Conservation (phyloP, 2,329 filamentous ascomycete species). For the Domatiomyces catenatus region DNA sequence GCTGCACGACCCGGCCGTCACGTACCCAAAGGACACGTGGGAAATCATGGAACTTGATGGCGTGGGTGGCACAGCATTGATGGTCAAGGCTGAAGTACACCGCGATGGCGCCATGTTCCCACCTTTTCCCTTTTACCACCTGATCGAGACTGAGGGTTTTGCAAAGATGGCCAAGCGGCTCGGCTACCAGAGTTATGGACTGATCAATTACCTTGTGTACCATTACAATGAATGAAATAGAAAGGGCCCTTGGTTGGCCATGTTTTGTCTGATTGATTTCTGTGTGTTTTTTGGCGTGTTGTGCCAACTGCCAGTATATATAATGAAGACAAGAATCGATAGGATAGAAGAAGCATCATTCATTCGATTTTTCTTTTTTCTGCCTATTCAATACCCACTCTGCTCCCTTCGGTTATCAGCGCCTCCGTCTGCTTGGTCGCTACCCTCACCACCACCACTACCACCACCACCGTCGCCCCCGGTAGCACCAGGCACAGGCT, state of each 20-base stretch:
- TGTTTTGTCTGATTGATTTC: neutral
- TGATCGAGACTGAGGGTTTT: constrained; percentile 96
- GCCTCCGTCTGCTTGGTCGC: neutral
- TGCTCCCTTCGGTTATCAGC: constrained; percentile 5
- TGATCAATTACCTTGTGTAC: constrained; percentile 86
- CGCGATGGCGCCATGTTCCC: constrained; percentile 98
- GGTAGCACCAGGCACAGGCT: constrained; percentile 5
- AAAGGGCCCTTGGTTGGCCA: neutral
- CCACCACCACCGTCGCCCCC: neutral
- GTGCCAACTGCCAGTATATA: no score
- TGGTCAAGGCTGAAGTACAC: constrained; percentile 95
- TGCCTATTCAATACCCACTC: constrained; percentile 4
- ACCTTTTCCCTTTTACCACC: constrained; percentile 84
- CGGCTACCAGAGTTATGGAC: constrained; percentile 70
- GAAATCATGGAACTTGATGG: constrained; percentile 67
- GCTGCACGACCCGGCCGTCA: constrained; percentile 44
- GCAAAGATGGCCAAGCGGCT: constrained; percentile 88
- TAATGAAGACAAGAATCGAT: no score
- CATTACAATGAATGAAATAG: constrained; percentile 8
- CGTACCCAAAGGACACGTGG: neutral
- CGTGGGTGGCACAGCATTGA: constrained; percentile 77
- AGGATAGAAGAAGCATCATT: no score
- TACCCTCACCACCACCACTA: neutral
- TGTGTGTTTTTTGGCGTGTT: no score
- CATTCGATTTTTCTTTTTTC: no score